These are phyloP conservation scores for Rhynchosporium graminicola DNA, from an alignment of 2,329 filamentous ascomycete genomes.

Conservation along the genomic window DNA sequence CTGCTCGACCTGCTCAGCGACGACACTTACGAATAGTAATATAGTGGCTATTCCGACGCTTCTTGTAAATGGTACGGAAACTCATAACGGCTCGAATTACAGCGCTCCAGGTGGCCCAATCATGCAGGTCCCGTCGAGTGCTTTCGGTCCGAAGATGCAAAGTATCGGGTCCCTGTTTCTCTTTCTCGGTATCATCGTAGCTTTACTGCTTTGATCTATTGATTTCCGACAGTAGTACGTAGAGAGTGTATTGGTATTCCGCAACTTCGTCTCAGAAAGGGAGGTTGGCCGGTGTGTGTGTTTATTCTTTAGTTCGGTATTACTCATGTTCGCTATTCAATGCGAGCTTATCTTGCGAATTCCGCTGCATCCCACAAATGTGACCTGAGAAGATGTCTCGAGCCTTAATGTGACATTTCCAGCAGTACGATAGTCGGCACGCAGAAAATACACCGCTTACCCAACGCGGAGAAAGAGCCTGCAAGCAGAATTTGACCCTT, in stretches of 20 bases:
- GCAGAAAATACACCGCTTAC: no score
- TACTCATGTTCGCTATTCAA: background rate
- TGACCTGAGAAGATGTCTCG: no score
- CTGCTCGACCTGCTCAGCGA: constrained; percentile 16
- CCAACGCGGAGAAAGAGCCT: no score
- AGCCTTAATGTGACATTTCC: no score
- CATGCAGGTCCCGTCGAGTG: background rate
- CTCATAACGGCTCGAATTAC: background rate
- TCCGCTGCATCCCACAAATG: background rate
- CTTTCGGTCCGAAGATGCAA: background rate
- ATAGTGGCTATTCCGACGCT: background rate
- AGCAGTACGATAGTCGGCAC: no score
- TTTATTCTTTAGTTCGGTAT: background rate
- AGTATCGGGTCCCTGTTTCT: background rate
- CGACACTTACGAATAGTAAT: background rate
- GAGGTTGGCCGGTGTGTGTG: background rate
- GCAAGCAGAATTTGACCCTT: no score
- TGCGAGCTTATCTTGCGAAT: background rate
- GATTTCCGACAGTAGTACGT: background rate
- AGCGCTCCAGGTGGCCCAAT: background rate
- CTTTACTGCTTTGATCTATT: constrained; percentile 1
- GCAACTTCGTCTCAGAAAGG: no score
- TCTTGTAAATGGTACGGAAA: background rate
- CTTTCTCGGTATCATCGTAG: background rate
- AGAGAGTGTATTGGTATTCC: no score